Evolutionary conservation across 352 stramenopile genomes (phyloP).

Genomic region (Phytophthora citrophthora): DNA sequence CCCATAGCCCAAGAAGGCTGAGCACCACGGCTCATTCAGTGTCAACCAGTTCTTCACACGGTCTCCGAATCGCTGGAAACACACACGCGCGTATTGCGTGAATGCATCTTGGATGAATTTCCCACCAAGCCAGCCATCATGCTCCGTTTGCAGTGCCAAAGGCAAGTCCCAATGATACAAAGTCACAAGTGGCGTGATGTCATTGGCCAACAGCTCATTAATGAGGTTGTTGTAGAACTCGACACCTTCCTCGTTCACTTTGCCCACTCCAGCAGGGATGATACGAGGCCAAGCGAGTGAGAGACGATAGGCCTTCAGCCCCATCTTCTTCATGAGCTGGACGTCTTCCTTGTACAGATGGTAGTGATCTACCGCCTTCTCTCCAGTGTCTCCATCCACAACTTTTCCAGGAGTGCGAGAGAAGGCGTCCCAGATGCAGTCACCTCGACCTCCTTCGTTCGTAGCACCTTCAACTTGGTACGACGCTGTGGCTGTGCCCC

Average conservation of each 20-base stretch:
- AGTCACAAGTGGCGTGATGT: conserved; percentile 92
- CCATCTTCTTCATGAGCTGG: conserved; percentile 89
- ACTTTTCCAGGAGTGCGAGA: conserved; percentile 65
- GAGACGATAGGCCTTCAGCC: conserved; percentile 91
- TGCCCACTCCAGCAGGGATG: conserved; percentile 73
- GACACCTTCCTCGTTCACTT: conserved; percentile 87
- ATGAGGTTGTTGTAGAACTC: conserved; percentile 93
- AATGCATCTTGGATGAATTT: conserved; percentile 69
- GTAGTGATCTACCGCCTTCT: conserved; percentile 93
- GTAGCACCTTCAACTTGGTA: conserved; percentile 94
- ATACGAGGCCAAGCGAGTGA: conserved; percentile 94
- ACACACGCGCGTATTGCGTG: conserved; percentile 84
- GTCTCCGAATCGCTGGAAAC: conserved; percentile 91
- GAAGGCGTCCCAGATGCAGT: conserved; percentile 93
- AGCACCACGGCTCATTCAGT: conserved; percentile 93
- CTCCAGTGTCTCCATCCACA: conserved; percentile 76
- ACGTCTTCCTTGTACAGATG: conserved; percentile 91
- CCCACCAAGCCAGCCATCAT: conserved; percentile 71
- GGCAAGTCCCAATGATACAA: conserved; percentile 97
- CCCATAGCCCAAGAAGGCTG: conserved; percentile 87
- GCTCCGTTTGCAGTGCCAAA: conserved; percentile 80
- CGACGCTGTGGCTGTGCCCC: conserved; percentile 87
- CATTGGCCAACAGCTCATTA: conserved; percentile 77
- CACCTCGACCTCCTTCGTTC: conserved; percentile 84
- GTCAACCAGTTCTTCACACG: conserved; percentile 95